Evolutionary conservation across 2,329 filamentous ascomycete genomes (phyloP).

Genomic region (Blastomyces percursus): DNA sequence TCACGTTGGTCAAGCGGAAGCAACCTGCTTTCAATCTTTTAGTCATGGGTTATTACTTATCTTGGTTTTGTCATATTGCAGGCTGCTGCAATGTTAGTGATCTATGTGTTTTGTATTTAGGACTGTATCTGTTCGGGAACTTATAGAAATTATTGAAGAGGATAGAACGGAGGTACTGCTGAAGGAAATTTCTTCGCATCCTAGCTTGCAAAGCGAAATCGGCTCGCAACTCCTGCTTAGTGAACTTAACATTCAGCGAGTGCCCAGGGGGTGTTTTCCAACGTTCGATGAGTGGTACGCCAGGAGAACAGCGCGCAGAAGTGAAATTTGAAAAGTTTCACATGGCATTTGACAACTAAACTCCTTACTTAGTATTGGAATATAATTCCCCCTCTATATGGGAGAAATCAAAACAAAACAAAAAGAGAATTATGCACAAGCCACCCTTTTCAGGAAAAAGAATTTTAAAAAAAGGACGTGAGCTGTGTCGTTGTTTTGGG

Average conservation of each 20-base stretch:
- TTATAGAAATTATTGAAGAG: neutral
- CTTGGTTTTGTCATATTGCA: neutral
- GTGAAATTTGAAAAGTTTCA: slow-evolving; percentile 7
- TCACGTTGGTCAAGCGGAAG: neutral
- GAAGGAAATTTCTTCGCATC: neutral
- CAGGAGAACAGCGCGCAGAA: neutral
- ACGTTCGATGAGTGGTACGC: neutral
- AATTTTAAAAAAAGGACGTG: neutral
- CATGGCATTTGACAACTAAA: slow-evolving; percentile 14
- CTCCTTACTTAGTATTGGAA: slow-evolving; percentile 12
- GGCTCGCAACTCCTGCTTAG: neutral
- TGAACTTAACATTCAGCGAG: neutral
- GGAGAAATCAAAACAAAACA: slow-evolving; percentile 11
- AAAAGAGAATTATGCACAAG: slow-evolving; percentile 8
- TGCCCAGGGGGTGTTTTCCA: neutral
- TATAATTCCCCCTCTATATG: slow-evolving; percentile 8
- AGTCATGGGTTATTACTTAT: neutral
- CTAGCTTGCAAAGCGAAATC: neutral
- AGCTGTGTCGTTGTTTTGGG: neutral
- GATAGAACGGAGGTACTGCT: neutral
- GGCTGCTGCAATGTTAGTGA: neutral
- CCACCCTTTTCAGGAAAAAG: slow-evolving; percentile 1
- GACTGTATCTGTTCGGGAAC: neutral
- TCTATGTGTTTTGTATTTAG: neutral
- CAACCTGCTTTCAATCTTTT: neutral